Base-by-base conservation (phyloP, 2,329 filamentous ascomycete genomes). In the Hymenoscyphus scutula region DNA sequence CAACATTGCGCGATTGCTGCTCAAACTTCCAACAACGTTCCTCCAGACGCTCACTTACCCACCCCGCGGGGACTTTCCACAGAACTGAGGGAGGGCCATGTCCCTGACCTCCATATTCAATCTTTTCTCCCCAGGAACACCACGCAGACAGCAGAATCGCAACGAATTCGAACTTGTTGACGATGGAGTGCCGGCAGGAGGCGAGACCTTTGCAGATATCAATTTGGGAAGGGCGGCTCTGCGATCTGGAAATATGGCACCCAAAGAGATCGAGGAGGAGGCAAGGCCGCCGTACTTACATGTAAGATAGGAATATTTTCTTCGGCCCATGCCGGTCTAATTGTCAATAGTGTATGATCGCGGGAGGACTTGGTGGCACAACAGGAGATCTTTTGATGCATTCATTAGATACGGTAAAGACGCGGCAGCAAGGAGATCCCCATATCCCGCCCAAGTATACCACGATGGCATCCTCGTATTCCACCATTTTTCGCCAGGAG, bases 301-400 rank as follows among this genome's bases (percentile, higher is more conserved):
- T 78, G 86, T 89, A 76, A 75, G 84, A 77, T 55, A 59, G 30
- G 48, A 41, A 60, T 62, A 13, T 57, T 32, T 57, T 57, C 34
- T 56, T 51, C 23, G 58, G 55, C 58, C 58, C 56, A 63, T 56
- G 58, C 61, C 48, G 55, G 32, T 66, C 54, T 67, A 71, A 56
- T 69, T 61, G 55, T 58, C 64, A 54, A 60, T 71, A 97, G 92
- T 88, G 90, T 75, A 99, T 98, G 93, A 82, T 99, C 73, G 95
- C 95, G 37, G 95, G 95, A 73, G 95, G 94, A 64, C 81, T 96
- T 59, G 95, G 96, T 73, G 95, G 95, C 59, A 93, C 91, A 17
- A 96, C 90, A 61, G 95, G 96, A 63, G 95, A 99, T 77, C 90
- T 99, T 84, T 81, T 99, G 69, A 99, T 99, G 95, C 95, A 99